Base-by-base conservation (phyloP, 2,329 filamentous ascomycete genomes). In the Aulographum hederae region DNA sequence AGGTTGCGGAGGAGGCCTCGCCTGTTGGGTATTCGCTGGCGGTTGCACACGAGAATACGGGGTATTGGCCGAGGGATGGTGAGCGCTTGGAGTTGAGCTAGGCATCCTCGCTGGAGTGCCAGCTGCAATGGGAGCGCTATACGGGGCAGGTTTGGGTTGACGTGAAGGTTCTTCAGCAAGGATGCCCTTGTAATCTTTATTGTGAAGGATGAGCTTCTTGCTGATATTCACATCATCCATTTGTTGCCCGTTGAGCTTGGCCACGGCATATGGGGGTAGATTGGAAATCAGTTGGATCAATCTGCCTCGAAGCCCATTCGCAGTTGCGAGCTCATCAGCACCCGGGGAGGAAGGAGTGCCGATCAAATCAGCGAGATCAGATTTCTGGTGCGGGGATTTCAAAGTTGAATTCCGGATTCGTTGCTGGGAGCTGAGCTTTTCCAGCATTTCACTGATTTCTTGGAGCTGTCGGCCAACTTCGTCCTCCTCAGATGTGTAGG, bases 171-270 rank as follows among this genome's bases (percentile, higher is more conserved):
- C 82, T 43, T 86, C 80, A 42, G 91, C 82, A 69, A 91, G 74
- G 3, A 77, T 70, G 4, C 84, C 84, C 39, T 67, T 69, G 50
- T 79, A 79, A 44, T 82, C 72, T 32, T 76, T 72, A 5, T 67
- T 72, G 37, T 78, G 70, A 29, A 91, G 61, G 36, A 81, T 57
- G 14, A 93, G 67, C 47, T 73, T 81, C 28, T 73, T 80, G 54
- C 76, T 86, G 46, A 92, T 77, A 38, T 80, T 75, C 30, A 93
- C 60, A 35, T 84, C 78, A 18, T 75, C 76, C n/a, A 92, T 57
- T 49, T 84, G 78, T 47, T 91, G 78, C 6, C 82, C 82, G 43
- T 91, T 76, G 38, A 93, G 60, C 45, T 89, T 86, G 4, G 84
- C 75, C 16, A 93, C 78, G 1, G 78, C 79, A 46, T 82, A 89